phyloP scores from a whole-genome alignment of 495 filamentous ascomycete species.

The Neurospora cerealis region DNA sequence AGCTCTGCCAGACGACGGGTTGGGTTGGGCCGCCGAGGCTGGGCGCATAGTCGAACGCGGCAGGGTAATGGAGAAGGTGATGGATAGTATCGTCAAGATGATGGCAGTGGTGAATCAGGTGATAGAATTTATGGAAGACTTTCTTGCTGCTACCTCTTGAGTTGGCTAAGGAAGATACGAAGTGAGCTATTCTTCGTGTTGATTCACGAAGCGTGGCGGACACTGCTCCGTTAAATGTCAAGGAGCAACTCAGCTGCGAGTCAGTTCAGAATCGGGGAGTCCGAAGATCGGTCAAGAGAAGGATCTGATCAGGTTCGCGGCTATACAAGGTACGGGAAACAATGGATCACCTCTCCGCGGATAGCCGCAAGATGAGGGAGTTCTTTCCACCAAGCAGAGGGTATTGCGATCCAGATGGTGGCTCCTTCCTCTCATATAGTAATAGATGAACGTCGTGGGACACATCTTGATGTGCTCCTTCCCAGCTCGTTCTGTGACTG shows the following conservation, averaged over 20 bases:
- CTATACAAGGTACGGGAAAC: not conserved
- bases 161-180: not conserved
- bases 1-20: not conserved
- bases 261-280: not conserved
- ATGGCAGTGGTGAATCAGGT: not conserved
- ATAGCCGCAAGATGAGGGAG: not conserved
- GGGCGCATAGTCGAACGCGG: fast-evolving
- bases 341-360: not conserved
- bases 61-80: not conserved
- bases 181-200: not conserved
- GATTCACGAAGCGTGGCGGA: not conserved
- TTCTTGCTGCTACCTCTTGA: not conserved
- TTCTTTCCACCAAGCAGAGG: not conserved
- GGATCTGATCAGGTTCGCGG: not conserved
- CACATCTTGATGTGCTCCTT: not conserved
- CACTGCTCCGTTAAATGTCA: not conserved
- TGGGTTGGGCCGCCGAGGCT: not conserved
- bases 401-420: not conserved
- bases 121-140: not conserved
- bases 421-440: not conserved
- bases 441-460: not conserved
- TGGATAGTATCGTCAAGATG: not conserved
- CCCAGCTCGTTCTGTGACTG: not conserved
- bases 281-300: not conserved
- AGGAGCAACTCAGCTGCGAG: not conserved